Base-by-base conservation (phyloP, 2,329 filamentous ascomycete species). In the Tolypocladium ovalisporum region DNA sequence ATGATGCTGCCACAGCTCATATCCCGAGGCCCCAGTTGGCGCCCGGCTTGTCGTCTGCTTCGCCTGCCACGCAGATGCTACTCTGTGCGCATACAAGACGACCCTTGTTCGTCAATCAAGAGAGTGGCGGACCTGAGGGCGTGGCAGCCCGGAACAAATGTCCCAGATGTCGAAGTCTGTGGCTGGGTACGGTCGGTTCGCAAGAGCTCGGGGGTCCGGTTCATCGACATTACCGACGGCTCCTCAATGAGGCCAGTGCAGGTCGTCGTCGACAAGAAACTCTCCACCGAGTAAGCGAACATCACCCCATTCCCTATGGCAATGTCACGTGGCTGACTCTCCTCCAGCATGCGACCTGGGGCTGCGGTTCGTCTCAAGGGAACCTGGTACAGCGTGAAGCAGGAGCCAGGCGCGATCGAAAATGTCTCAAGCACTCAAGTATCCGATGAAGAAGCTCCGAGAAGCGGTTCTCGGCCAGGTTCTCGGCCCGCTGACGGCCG, bases 171-270 rank as follows among this genome's bases (percentile, higher is more conserved):
- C 53, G 79, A 79, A 58, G 76, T 96, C 64, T 81, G 88, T 68
- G 93, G 92, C 60, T 93, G 88, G 75, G 80, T 97, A 57, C 84
- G 89, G 61, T 93, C 90, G 4, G 86, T 96, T 59, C 83, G 93
- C 61, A 89, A 90, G 70, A 91, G 95, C 77, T 96, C 97, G 70
- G 81, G 81, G 27, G 79, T 88, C 59, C 86, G 88, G 6, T 97
- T 99, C 74, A 87, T 92, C 55, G 83, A 90, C 59, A 78, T 97
- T 55, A 87, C 87, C 13, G 94, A 99, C 76, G 94, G 94, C 51
- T 95, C 91, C 15, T 90, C 88, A 47, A 77, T 89, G 63, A 78
- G 86, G 60, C 79, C 89, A 34, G 71, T 97, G 57, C 94, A 99
- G 75, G 90, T 87, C 52, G 84, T 96, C 52, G 75, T 96, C 63